Percentiles rank a stretch among this genome's conserved stretches.
Conservation (phyloP, 1,139 yeast genomes). For the Casaregolazyma suthepensis region DNA sequence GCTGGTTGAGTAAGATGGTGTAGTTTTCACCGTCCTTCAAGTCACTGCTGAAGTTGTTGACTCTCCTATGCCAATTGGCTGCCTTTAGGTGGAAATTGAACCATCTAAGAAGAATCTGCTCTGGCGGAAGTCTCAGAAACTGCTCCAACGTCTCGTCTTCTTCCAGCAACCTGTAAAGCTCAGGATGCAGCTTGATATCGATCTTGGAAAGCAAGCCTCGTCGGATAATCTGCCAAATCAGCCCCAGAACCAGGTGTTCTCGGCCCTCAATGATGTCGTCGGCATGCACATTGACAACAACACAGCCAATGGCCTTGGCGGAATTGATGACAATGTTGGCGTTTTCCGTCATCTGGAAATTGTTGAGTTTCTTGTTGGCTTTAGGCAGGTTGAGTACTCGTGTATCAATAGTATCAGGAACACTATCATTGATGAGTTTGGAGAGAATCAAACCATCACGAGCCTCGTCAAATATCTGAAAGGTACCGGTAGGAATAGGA, state of each 20-base stretch:
- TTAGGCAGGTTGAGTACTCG: constrained; percentile 90
- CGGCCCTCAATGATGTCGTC: constrained; percentile 96
- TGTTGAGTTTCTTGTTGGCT: constrained; percentile 76
- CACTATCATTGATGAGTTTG: constrained; percentile 92
- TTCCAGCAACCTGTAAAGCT: constrained; percentile 84
- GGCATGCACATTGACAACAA: constrained; percentile 94
- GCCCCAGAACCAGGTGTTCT: constrained; percentile 90
- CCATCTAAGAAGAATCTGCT: constrained; percentile 95
- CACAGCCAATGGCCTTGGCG: constrained; percentile 97
- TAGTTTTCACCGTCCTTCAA: constrained; percentile 94
- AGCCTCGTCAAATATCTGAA: constrained; percentile 95
- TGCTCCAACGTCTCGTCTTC: constrained; percentile 98
- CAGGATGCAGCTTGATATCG: constrained; percentile 95
- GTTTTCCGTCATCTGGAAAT: constrained; percentile 93
- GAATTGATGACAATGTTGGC: constrained; percentile 97
- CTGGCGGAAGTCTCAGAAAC: constrained; percentile 93
- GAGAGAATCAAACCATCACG: constrained; percentile 92
- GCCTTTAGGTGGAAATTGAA: constrained; percentile 92
- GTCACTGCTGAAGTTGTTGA: constrained; percentile 77
- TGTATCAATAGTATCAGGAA: constrained; percentile 96
- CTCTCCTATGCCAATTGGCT: constrained; percentile 87
- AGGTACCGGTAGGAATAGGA: constrained; percentile 91
- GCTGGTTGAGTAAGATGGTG: constrained; percentile 79
- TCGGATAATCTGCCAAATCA: constrained; percentile 97
- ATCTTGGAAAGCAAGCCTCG: constrained; percentile 91